A percentile compares a stretch with the other conserved stretches of the same genome.
Conservation (phyloP, 805 yeast species). For the Sugiyamaella americana region DNA sequence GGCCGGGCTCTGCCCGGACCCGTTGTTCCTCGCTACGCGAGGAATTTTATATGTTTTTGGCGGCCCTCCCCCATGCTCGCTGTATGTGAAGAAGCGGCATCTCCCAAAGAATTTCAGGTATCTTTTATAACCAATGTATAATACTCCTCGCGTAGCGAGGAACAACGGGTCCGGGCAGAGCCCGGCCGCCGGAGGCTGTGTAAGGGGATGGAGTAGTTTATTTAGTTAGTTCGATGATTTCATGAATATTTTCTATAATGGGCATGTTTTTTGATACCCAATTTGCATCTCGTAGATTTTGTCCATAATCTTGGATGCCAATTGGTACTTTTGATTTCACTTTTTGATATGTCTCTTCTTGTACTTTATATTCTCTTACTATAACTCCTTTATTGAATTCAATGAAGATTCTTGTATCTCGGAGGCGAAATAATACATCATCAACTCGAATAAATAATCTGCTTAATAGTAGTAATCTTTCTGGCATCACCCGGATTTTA, state of each 20-base stretch:
- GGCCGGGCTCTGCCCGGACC: no score
- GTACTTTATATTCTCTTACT: conserved; percentile 71
- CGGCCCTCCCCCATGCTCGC: no score
- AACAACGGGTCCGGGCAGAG: not conserved
- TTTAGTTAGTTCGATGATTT: conserved; percentile 3
- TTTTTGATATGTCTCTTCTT: conserved; percentile 46
- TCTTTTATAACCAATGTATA: no score
- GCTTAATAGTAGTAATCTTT: conserved; percentile 63
- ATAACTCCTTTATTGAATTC: conserved; percentile 63
- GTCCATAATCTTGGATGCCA: conserved; percentile 59
- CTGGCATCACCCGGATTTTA: conserved; percentile 84
- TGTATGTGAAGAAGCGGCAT: no score
- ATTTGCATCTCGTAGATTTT: conserved; percentile 68
- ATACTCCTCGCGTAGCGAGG: not conserved
- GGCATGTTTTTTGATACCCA: conserved; percentile 73
- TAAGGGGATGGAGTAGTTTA: no score
- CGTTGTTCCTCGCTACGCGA: no score
- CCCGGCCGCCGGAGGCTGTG: no score
- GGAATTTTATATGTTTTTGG: no score
- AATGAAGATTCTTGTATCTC: conserved; percentile 79
- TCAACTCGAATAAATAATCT: conserved; percentile 86
- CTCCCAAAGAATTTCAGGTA: no score
- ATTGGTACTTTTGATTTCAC: conserved; percentile 41
- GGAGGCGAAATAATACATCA: conserved; percentile 73
- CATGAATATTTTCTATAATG: conserved; percentile 21